phyloP scores from a whole-genome alignment of 1,284 basidiomycete species.

The Tylopilus sp. region DNA sequence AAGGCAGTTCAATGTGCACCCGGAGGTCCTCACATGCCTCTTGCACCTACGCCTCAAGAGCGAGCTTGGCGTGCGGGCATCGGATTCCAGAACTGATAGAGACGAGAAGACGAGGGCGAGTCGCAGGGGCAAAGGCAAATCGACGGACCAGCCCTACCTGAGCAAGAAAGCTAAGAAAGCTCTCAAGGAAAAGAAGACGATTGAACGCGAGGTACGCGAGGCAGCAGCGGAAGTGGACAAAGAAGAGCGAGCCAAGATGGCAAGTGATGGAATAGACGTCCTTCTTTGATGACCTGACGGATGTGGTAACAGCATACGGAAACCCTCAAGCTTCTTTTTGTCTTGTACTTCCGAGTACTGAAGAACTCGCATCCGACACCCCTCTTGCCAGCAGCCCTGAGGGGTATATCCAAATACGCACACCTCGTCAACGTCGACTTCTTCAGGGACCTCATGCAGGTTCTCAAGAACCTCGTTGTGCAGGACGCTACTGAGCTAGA shows the following conservation, averaged over 20 bases:
- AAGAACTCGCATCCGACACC: conserved; percentile 82
- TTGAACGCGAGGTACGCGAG: conserved; percentile 87
- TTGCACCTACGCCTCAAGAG: conserved; percentile 83
- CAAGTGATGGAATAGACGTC: conserved; percentile 39
- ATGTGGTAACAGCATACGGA: conserved; percentile 68
- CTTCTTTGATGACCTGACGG: conserved; percentile 19
- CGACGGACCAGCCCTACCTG: conserved; percentile 62
- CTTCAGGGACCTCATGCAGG: conserved; percentile 90
- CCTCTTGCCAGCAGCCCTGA: conserved; percentile 82
- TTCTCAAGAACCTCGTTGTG: conserved; percentile 74
- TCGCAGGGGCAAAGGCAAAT: conserved; percentile 52
- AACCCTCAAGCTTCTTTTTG: conserved; percentile 95
- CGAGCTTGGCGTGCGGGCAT: conserved; percentile 76
- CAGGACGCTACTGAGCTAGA: conserved; percentile 45
- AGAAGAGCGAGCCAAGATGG: conserved; percentile 81
- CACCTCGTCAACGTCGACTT: conserved; percentile 99
- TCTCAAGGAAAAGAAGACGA: conserved; percentile 74
- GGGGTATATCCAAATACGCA: conserved; percentile 89
- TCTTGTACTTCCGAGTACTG: conserved; percentile 94
- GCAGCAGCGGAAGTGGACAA: conserved; percentile 92
- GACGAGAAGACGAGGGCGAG: conserved; percentile 43
- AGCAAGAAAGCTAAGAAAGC: conserved; percentile 74
- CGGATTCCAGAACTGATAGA: conserved; percentile 60
- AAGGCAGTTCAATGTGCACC: conserved; percentile 83
- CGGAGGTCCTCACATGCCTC: conserved; percentile 82